Evolutionary conservation across 2,329 filamentous ascomycete genomes (phyloP).

Genomic region (Microcera coccophila): DNA sequence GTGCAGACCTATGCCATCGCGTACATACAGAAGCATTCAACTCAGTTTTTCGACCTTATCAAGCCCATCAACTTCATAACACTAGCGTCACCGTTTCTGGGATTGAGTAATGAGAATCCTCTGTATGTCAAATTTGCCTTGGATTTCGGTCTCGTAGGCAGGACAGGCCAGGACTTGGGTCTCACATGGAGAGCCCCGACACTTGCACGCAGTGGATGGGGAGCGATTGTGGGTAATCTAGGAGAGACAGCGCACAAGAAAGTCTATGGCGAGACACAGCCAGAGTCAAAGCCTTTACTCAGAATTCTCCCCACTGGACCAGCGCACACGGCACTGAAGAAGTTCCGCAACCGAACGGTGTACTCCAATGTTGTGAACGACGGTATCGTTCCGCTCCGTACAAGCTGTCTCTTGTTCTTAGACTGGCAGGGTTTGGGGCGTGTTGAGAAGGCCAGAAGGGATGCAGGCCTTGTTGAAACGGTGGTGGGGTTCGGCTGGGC

Average conservation of each 20-base stretch:
- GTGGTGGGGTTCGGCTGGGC: conserved; percentile 93
- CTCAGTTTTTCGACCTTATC: conserved; percentile 82
- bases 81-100: conserved; percentile 81
- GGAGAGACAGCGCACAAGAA: conserved; percentile 44
- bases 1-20: conserved; percentile 93
- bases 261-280: conserved; percentile 42
- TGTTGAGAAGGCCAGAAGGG: conserved; percentile 89
- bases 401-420: conserved; percentile 91
- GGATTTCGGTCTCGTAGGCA: conserved; percentile 93
- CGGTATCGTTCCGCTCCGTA: conserved; percentile 90
- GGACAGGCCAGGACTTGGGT: conserved; percentile 91
- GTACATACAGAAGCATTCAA: conserved; percentile 95
- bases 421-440: conserved; percentile 93
- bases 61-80: conserved; percentile 86
- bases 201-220: conserved; percentile 81
- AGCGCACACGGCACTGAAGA: conserved; percentile 79
- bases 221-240: conserved; percentile 77
- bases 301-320: conserved; percentile 88
- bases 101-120: conserved; percentile 94
- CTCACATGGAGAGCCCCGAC: conserved; percentile 91
- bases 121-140: conserved; percentile 95
- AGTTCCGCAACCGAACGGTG: conserved; percentile 85
- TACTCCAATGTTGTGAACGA: conserved; percentile 99
- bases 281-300: conserved; percentile 82
- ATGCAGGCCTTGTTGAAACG: conserved; percentile 88